phyloP scores from a whole-genome alignment of 108 stramenopile genomes.

The Seminavis robusta region DNA sequence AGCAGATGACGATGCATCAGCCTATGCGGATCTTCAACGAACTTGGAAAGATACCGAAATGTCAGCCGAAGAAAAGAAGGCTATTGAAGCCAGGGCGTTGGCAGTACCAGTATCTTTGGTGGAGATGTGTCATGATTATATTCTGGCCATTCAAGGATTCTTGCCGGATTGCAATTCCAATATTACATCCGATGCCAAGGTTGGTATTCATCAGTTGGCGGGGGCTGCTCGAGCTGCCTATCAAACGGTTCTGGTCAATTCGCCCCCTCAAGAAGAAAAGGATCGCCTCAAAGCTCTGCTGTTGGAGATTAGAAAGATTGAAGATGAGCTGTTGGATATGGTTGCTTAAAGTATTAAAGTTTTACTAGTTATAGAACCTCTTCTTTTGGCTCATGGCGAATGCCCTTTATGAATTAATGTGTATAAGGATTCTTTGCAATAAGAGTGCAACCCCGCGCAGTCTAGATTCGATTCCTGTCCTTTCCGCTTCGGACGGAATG shows the following conservation, averaged over 20 bases:
- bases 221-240: constrained; percentile 78
- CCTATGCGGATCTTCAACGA: constrained; percentile 66
- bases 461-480: too few relatives aligned
- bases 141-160: constrained; percentile 53
- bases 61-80: constrained; percentile 46
- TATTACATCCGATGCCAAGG: constrained; percentile 76
- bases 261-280: constrained; percentile 58
- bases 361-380: not conserved
- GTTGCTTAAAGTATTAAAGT: constrained; percentile 16
- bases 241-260: constrained; percentile 75
- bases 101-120: constrained; percentile 52
- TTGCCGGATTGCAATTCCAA: constrained; percentile 75
- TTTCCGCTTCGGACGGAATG: too few relatives aligned
- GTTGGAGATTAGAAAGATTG: constrained; percentile 53
- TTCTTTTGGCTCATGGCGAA: too few relatives aligned
- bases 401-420: too few relatives aligned
- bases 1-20: constrained; percentile 70
- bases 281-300: constrained; percentile 42
- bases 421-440: too few relatives aligned
- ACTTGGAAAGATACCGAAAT: constrained; percentile 64
- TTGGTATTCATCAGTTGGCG: constrained; percentile 74
- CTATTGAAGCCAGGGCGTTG: constrained; percentile 57
- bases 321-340: constrained; percentile 49
- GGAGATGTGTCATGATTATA: constrained; percentile 55
- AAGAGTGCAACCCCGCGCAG: too few relatives aligned